Conservation (phyloP, 345 rosid genomes). For the Draba incana region DNA sequence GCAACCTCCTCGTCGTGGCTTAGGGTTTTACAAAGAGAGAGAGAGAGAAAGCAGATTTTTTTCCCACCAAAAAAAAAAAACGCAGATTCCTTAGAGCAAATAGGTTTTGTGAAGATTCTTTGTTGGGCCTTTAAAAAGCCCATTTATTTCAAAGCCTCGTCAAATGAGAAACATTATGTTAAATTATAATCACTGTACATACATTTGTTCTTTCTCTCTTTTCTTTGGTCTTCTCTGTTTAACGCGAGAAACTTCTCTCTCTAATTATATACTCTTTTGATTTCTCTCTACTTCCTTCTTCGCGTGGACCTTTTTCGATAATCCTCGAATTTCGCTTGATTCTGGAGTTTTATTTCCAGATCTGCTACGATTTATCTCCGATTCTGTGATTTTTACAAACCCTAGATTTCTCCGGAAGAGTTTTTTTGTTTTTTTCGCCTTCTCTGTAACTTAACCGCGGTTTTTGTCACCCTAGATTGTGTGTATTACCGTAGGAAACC, state of each 20-base stretch:
- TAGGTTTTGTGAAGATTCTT: no score
- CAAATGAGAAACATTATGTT: no score
- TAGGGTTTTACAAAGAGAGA: no score
- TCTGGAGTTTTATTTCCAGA: conserved; percentile 19
- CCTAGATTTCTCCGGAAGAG: conserved; percentile 38
- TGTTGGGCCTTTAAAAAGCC: no score
- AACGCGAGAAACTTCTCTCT: conserved; percentile 26
- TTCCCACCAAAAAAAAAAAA: no score
- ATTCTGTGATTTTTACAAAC: conserved; percentile 15
- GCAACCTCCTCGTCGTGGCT: conserved; percentile 36
- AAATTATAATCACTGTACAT: no score
- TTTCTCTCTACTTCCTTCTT: conserved; percentile 20
- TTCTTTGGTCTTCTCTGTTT: background rate
- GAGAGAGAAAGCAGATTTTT: no score
- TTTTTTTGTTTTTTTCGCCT: background rate
- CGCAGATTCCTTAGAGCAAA: no score
- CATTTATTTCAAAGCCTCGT: no score
- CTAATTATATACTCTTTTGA: conserved; percentile 1
- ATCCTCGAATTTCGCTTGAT: conserved; percentile 24
- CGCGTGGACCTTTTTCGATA: conserved; percentile 31
- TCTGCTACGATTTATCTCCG: conserved; percentile 16
- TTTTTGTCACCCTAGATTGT: conserved; percentile 17
- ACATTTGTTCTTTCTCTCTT: no score
- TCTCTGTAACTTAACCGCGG: background rate
- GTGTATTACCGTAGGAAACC: conserved; percentile 26